These are phyloP conservation scores for Porpolomopsis calyptriformis DNA, from an alignment of 768 basidiomycete species.

Conservation along the genomic window DNA sequence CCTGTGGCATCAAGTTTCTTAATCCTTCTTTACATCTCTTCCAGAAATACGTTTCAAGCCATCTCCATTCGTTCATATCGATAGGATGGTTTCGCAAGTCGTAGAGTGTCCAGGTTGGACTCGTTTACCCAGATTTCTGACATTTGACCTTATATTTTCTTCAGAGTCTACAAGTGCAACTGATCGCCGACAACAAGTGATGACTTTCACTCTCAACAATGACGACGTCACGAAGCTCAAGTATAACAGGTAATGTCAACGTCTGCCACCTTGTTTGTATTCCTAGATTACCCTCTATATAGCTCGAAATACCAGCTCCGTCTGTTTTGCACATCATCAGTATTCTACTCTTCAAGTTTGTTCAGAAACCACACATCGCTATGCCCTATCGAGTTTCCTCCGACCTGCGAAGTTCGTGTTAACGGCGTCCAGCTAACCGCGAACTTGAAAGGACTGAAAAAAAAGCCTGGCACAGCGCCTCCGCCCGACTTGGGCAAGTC, in stretches of 20 bases:
- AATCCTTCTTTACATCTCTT: slow-evolving; percentile 14
- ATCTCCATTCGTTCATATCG: slow-evolving; percentile 67
- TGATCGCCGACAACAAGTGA: slow-evolving; percentile 57
- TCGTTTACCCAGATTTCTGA: slow-evolving; percentile 1
- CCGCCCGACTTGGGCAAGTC: slow-evolving; percentile 58
- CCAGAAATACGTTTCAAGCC: slow-evolving; percentile 66
- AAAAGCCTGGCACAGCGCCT: slow-evolving; percentile 90
- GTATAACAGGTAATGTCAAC: slow-evolving; percentile 35
- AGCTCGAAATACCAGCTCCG: slow-evolving; percentile 73
- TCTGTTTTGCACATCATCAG: slow-evolving; percentile 80
- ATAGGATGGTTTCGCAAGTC: slow-evolving; percentile 53
- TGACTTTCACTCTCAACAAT: slow-evolving; percentile 53
- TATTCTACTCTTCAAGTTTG: slow-evolving; percentile 48
- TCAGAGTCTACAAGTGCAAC: slow-evolving; percentile 69
- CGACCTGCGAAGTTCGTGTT: slow-evolving; percentile 83
- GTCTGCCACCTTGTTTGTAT: slow-evolving; percentile 3
- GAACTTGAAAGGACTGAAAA: slow-evolving; percentile 86
- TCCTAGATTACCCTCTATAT: slow-evolving; percentile 8
- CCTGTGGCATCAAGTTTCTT: slow-evolving; percentile 4
- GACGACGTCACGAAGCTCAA: slow-evolving; percentile 57
- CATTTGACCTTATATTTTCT: slow-evolving; percentile 4
- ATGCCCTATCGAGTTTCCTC: slow-evolving; percentile 84
- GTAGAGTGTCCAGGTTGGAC: slow-evolving; percentile 69
- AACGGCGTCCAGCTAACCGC: slow-evolving; percentile 60
- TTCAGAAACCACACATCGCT: slow-evolving; percentile 44